A percentile compares a stretch with the other conserved stretches of the same genome.
Evolutionary conservation across 2,329 filamentous ascomycete species (phyloP).

Genomic region (Aspergillus novofumigatus): DNA sequence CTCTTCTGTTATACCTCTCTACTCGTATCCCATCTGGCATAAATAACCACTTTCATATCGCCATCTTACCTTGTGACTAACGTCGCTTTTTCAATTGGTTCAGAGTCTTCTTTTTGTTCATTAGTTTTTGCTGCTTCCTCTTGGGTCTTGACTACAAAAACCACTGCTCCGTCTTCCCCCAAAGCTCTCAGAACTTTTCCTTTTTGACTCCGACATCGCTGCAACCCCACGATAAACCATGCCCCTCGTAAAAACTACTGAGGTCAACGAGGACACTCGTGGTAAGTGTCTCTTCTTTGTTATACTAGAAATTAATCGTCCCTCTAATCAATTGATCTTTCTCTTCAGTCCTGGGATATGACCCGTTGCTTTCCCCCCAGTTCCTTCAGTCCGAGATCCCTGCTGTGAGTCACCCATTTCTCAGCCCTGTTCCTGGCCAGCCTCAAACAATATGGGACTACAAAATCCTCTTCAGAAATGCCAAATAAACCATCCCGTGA

Average conservation of each 20-base stretch:
- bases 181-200: neutral
- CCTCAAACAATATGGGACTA: neutral
- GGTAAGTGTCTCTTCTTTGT: slow-evolving; percentile 26
- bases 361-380: slow-evolving; percentile 84
- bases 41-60: neutral
- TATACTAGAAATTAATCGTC: neutral
- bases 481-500: slow-evolving; percentile 49
- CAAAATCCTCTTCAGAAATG: neutral
- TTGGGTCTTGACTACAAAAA: neutral
- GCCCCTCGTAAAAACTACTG: slow-evolving; percentile 39
- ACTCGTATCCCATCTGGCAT: neutral
- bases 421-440: slow-evolving; percentile 47
- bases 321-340: slow-evolving; percentile 1
- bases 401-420: slow-evolving; percentile 53
- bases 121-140: neutral
- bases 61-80: neutral
- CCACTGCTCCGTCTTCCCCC: neutral
- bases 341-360: slow-evolving; percentile 79
- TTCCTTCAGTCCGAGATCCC: slow-evolving; percentile 85
- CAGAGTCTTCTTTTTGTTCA: neutral
- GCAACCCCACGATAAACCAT: slow-evolving; percentile 23
- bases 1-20: neutral
- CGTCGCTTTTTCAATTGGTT: neutral
- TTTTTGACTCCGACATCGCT: neutral
- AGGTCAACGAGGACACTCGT: slow-evolving; percentile 44